Percentiles rank a stretch among this genome's conserved stretches.
Evolutionary conservation across 23 red algal species (phyloP).

Genomic region (Gracilaria caudata): DNA sequence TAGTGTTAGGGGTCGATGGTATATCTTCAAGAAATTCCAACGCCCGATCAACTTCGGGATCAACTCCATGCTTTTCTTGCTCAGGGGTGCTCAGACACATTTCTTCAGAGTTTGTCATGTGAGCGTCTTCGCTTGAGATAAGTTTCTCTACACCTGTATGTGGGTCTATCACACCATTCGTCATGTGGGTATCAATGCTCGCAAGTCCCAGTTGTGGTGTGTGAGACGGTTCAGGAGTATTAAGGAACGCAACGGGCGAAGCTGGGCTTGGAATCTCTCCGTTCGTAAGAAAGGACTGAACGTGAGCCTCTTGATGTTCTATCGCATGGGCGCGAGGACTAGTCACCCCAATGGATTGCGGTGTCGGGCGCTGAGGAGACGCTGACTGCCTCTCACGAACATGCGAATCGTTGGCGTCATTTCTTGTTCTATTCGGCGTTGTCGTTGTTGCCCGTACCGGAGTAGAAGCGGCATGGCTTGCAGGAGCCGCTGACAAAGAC

Average conservation of each 20-base stretch:
- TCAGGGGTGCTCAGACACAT: not conserved
- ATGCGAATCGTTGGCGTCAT: not conserved
- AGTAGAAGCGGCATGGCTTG: not conserved
- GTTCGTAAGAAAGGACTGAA: not conserved
- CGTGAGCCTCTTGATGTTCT: not conserved
- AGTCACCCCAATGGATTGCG: not conserved
- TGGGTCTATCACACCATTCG: not conserved
- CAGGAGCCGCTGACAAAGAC: not conserved
- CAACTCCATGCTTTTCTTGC: not conserved
- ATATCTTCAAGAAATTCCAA: slow-evolving; percentile 54
- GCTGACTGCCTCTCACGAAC: not conserved
- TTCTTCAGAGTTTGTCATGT: not conserved
- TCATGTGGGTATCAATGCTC: not conserved
- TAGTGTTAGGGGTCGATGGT: slow-evolving; percentile 39
- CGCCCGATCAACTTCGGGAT: slow-evolving; percentile 20
- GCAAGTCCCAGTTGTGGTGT: not conserved
- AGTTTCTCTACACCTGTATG: not conserved
- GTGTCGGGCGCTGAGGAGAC: not conserved
- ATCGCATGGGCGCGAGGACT: not conserved
- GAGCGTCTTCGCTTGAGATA: not conserved
- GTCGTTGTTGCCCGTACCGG: not conserved
- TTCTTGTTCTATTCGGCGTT: no score
- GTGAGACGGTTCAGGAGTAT: not conserved
- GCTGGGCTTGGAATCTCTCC: not conserved
- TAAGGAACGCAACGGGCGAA: not conserved